These are phyloP conservation scores for Luzula sylvatica DNA, from an alignment of 176 grass and related monocot genomes.

Conservation along the genomic window DNA sequence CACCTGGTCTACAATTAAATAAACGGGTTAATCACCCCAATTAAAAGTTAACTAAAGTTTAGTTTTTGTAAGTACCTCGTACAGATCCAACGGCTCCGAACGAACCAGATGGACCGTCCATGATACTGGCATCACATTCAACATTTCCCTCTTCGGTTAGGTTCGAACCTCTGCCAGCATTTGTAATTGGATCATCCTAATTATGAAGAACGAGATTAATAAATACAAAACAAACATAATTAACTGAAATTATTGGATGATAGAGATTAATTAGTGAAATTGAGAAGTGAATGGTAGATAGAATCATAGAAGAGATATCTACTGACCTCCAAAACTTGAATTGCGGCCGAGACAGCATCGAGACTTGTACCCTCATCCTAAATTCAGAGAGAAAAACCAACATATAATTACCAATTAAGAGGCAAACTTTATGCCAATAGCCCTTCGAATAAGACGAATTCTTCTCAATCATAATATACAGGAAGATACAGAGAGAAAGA, in stretches of 20 bases:
- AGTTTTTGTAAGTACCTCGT: conserved; percentile 41
- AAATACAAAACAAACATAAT: too few relatives aligned
- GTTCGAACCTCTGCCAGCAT: conserved; percentile 84
- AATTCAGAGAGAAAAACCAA: conserved; percentile 20
- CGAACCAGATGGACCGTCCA: conserved; percentile 69
- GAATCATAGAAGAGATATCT: too few relatives aligned
- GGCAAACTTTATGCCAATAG: not conserved
- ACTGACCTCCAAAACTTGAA: conserved; percentile 72
- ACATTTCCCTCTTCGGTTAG: conserved; percentile 76
- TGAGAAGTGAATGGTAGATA: too few relatives aligned
- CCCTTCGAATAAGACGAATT: not conserved
- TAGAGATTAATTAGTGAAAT: not conserved
- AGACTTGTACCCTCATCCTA: conserved; percentile 61
- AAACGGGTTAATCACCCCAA: not conserved
- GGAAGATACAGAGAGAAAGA: too few relatives aligned
- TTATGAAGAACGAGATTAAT: not conserved
- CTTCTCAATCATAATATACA: not conserved
- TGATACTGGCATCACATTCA: conserved; percentile 95
- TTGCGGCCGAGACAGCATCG: conserved; percentile 72
- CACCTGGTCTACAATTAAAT: conserved; percentile 65
- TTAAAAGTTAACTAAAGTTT: not conserved
- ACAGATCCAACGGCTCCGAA: conserved; percentile 91
- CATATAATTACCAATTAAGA: not conserved
- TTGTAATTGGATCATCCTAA: conserved; percentile 87
- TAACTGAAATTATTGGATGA: not conserved